A percentile compares a stretch with the other conserved stretches of the same genome.
phyloP scores from a whole-genome alignment of 2,329 filamentous ascomycete genomes.

The Pseudogymnoascus sp. region DNA sequence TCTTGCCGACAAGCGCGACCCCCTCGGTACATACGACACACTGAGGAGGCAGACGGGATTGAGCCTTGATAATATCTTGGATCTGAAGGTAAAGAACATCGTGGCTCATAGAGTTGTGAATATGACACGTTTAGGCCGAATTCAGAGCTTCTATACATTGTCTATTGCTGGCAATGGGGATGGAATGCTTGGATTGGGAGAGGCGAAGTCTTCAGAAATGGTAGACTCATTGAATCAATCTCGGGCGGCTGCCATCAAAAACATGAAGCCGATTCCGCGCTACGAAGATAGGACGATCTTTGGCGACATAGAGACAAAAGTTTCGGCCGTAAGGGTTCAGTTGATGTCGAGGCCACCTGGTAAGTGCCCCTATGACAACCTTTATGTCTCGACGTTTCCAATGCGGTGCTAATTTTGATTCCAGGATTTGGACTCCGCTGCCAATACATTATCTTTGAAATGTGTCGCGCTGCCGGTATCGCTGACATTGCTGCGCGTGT shows the following conservation, averaged over 20 bases:
- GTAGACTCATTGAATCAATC: slow-evolving; percentile 63
- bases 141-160: slow-evolving; percentile 65
- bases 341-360: slow-evolving; percentile 79
- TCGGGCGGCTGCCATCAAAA: slow-evolving; percentile 72
- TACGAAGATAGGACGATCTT: slow-evolving; percentile 92
- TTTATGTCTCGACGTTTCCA: neutral
- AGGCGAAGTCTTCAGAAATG: slow-evolving; percentile 75
- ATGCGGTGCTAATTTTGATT: neutral
- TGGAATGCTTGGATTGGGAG: slow-evolving; percentile 78
- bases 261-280: slow-evolving; percentile 83
- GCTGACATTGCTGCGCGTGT: slow-evolving; percentile 78
- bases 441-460: slow-evolving; percentile 87
- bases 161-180: slow-evolving; percentile 80
- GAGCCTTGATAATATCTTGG: slow-evolving; percentile 41
- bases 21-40: slow-evolving; percentile 25
- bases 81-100: slow-evolving; percentile 60
- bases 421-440: slow-evolving; percentile 89
- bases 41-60: slow-evolving; percentile 44
- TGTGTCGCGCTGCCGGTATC: slow-evolving; percentile 80
- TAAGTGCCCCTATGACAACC: slow-evolving; percentile 37
- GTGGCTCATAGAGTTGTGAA: slow-evolving; percentile 71
- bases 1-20: slow-evolving; percentile 24
- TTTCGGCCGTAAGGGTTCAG: slow-evolving; percentile 78
- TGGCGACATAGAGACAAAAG: slow-evolving; percentile 74
- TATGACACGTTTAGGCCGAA: slow-evolving; percentile 94